Evolutionary conservation across 2,329 filamentous ascomycete species (phyloP), one percentile per base, ranked within the genome.

Genomic region (Trichoderma guizhouense): DNA sequence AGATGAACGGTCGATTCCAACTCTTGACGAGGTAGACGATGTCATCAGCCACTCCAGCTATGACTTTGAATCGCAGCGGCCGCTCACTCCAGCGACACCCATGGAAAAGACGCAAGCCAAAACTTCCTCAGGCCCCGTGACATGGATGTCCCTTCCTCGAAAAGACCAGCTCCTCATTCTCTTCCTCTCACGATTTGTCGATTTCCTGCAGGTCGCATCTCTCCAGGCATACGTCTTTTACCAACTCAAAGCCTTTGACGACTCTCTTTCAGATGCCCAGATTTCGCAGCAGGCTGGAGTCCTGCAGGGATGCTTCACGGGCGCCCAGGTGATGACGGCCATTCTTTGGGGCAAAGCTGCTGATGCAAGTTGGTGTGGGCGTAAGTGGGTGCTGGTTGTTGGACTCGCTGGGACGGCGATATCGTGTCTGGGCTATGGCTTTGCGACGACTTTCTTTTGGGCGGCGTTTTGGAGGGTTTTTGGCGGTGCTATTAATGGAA

Each of bases 101-200:
- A 57, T 36, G 60, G 68, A 64, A 0, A 63, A 71, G 32, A 12
- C 51, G 26, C 68, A 30, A 18, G 67, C 39, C 21, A 64, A 63
- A 26, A 7, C 12, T 14, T 14, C 60, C 0, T 55, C 60, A 6
- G 68, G 60, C n/a, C 34, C 60, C 9, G 88, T 92, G 55, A 89
- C 90, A 74, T 94, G 92, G 92, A 83, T 84, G 69, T 89, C 90
- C 1, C 83, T 94, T 0, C 92, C 92, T 2, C 86, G 89, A 61
- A 94, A 93, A 79, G 86, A 88, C 72, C 92, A 94, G 78, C 85
- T 94, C 7, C 81, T 88, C 39, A 89, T 94, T 67, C 82, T 94
- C 26, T 92, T 91, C 12, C 82, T 93, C 30, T 89, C 67, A 15
- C 67, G 67, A 32, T 51, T 69, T 14, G 67, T 69, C 28, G 57